Evolutionary conservation across 768 basidiomycete species (phyloP).

Genomic region (Termitomyces sp.): DNA sequence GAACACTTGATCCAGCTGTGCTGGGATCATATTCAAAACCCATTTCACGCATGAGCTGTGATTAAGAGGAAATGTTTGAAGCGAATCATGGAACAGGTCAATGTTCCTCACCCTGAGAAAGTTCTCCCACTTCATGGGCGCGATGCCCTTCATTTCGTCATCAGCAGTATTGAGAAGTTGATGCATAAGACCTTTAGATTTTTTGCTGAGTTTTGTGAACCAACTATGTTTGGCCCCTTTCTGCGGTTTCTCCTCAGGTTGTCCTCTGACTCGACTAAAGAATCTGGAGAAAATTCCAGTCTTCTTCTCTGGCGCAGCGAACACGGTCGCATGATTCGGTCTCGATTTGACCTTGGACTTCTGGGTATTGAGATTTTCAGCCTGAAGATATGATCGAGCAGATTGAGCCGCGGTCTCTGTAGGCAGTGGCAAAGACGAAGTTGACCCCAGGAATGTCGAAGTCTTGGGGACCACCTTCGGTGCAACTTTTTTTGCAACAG

Average conservation of each 20-base stretch:
- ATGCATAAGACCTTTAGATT: conserved; percentile 56
- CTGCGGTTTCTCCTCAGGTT: conserved; percentile 36
- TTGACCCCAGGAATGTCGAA: conserved; percentile 21
- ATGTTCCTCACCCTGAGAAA: conserved; percentile 58
- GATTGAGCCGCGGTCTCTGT: conserved; percentile 61
- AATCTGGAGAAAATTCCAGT: conserved; percentile 53
- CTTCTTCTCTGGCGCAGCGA: conserved; percentile 35
- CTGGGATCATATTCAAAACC: conserved; percentile 72
- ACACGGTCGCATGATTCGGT: conserved; percentile 51
- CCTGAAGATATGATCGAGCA: conserved; percentile 59
- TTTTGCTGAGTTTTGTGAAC: conserved; percentile 59
- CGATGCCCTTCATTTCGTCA: conserved; percentile 50
- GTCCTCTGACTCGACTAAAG: conserved; percentile 20
- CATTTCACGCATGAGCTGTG: conserved; percentile 73
- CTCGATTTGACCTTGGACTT: conserved; percentile 75
- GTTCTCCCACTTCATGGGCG: conserved; percentile 74
- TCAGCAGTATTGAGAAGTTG: conserved; percentile 57
- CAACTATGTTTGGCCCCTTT: conserved; percentile 46
- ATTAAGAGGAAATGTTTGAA: not conserved
- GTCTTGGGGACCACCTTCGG: conserved; percentile 16
- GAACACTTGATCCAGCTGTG: conserved; percentile 79
- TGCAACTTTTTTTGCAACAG: conserved; percentile 19
- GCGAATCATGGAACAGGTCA: not conserved
- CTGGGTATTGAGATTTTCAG: conserved; percentile 38
- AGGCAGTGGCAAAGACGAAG: conserved; percentile 33